Percentiles rank a stretch among this genome's conserved stretches.
phyloP scores from a whole-genome alignment of 495 filamentous ascomycete genomes.

The Chaetomidium leptoderma region DNA sequence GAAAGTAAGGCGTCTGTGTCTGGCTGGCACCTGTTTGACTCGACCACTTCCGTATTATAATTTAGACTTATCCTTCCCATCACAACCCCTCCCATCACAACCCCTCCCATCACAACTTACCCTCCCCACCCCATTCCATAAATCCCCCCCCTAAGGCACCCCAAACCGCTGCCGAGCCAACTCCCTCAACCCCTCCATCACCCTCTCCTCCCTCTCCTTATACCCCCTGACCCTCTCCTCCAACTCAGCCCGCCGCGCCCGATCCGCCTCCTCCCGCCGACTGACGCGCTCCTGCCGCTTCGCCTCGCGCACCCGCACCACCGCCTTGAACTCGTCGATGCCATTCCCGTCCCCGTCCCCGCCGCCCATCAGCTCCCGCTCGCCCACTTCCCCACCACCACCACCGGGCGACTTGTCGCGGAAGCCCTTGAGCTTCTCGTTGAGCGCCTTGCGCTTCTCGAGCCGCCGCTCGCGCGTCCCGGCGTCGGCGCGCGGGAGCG shows the following conservation, averaged over 20 bases:
- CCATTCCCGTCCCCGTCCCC: slow-evolving; percentile 36
- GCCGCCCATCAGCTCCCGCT: slow-evolving; percentile 57
- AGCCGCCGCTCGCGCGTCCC: slow-evolving; percentile 80
- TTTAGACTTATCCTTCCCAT: neutral
- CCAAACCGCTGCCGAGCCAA: slow-evolving; percentile 61
- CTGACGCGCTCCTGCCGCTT: slow-evolving; percentile 64
- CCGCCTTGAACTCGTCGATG: slow-evolving; percentile 52
- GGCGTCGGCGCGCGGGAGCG: slow-evolving; percentile 76
- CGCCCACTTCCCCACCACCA: slow-evolving; percentile 47
- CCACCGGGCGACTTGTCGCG: slow-evolving; percentile 54
- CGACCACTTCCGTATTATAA: too few relatives aligned
- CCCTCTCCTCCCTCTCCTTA: slow-evolving; percentile 58
- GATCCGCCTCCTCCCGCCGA: slow-evolving; percentile 58
- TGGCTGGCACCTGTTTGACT: too few relatives aligned
- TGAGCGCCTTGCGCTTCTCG: slow-evolving; percentile 64
- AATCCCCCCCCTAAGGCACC: neutral
- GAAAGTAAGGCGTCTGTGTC: too few relatives aligned
- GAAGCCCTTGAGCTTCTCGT: slow-evolving; percentile 56
- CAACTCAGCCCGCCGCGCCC: slow-evolving; percentile 57
- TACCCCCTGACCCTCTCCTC: slow-evolving; percentile 57
- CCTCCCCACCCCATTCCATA: neutral
- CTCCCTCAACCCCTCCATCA: slow-evolving; percentile 60
- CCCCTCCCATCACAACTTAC: neutral
- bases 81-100: neutral
- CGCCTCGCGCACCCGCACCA: slow-evolving; percentile 51